Evolutionary conservation across 2,329 filamentous ascomycete species (phyloP).

Genomic region (Septoria petroselini): DNA sequence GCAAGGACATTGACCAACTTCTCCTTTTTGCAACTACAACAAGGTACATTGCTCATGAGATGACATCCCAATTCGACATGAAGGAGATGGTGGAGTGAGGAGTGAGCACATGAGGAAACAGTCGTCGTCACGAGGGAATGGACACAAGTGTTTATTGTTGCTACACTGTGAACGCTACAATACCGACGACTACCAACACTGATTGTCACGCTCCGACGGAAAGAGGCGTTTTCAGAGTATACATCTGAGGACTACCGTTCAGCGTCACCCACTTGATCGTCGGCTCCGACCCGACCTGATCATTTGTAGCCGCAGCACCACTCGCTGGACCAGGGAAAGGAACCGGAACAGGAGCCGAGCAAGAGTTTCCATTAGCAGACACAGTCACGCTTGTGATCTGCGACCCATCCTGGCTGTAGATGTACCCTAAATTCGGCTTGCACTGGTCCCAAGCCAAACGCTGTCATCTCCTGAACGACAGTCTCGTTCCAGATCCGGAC

Average conservation of each 20-base stretch:
- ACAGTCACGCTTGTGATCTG: constrained; percentile 6
- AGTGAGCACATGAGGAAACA: too few species aligned
- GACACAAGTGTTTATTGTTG: too few species aligned
- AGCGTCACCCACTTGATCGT: constrained; percentile 14
- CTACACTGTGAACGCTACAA: too few species aligned
- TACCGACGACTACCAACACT: too few species aligned
- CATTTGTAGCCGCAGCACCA: constrained; percentile 7
- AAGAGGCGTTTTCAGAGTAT: constrained; percentile 5
- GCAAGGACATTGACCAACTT: too few species aligned
- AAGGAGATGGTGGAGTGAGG: too few species aligned
- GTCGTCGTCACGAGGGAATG: too few species aligned
- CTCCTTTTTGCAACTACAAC: too few species aligned
- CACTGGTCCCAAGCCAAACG: constrained; percentile 10
- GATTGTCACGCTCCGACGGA: too few species aligned
- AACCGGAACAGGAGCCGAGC: constrained; percentile 10
- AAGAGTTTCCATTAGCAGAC: constrained; percentile 7
- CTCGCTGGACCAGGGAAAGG: constrained; percentile 15
- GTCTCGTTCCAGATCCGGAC: constrained; percentile 16
- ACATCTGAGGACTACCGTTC: constrained; percentile 9
- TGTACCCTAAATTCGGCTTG: constrained; percentile 2
- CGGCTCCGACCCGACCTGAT: constrained; percentile 12
- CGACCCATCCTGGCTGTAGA: not conserved
- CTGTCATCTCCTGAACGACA: constrained; percentile 13
- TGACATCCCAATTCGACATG: too few species aligned
- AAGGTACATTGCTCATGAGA: too few species aligned